Conservation (phyloP, 164 flowering plant genomes). For the Magnolia officinalis region DNA sequence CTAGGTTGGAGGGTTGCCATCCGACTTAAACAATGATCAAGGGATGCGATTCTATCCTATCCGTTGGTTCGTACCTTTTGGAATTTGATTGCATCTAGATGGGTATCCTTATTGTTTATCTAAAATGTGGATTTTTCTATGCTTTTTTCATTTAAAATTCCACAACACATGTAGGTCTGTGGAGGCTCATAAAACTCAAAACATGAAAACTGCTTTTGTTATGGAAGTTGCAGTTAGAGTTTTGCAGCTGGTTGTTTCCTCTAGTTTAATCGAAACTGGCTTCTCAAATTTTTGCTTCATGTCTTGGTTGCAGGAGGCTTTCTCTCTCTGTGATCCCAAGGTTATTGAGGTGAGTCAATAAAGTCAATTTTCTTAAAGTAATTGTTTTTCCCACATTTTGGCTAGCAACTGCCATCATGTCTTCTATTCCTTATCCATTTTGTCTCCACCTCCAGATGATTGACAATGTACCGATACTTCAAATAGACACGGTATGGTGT, state of each 20-base stretch:
- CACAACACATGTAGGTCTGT: too few species aligned
- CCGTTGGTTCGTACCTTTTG: too few species aligned
- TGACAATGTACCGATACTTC: conserved; percentile 86
- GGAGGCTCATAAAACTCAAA: too few species aligned
- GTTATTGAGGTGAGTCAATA: conserved; percentile 57
- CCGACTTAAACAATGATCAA: too few species aligned
- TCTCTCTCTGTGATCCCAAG: conserved; percentile 76
- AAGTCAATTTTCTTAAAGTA: background rate
- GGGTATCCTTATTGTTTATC: too few species aligned
- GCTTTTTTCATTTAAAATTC: too few species aligned
- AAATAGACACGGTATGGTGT: conserved; percentile 97
- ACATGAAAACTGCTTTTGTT: background rate
- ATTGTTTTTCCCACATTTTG: background rate
- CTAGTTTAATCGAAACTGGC: background rate
- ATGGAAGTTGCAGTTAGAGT: background rate
- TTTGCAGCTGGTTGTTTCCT: background rate
- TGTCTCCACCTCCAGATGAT: conserved; percentile 46
- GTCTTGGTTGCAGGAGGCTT: conserved; percentile 71
- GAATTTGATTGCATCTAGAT: too few species aligned
- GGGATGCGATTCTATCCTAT: too few species aligned
- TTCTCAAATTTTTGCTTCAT: background rate
- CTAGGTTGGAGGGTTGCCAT: too few species aligned
- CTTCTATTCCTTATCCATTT: background rate
- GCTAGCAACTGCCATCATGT: background rate
- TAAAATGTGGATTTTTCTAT: too few species aligned